Conservation (phyloP, 2,329 filamentous ascomycete genomes). For the Lojkania enalia region DNA sequence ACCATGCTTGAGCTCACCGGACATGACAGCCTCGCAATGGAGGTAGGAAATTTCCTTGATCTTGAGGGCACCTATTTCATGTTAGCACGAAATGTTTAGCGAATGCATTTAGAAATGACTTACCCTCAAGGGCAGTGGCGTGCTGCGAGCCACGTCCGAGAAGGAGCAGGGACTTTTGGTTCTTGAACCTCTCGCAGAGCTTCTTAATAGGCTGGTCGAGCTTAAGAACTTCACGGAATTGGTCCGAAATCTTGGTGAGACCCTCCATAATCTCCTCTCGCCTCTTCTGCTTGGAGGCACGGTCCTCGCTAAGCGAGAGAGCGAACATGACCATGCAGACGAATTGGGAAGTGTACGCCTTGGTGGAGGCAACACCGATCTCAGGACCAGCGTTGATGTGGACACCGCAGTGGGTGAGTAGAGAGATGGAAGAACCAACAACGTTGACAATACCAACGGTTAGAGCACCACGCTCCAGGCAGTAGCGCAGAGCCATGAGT, state of each 20-base stretch:
- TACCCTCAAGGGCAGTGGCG: constrained; percentile 90
- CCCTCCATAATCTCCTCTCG: constrained; percentile 97
- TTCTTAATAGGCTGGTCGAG: constrained; percentile 94
- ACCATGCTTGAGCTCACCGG: constrained; percentile 98
- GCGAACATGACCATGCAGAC: constrained; percentile 99
- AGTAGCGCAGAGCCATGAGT: constrained; percentile 95
- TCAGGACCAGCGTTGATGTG: constrained; percentile 99
- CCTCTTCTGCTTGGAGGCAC: constrained; percentile 88
- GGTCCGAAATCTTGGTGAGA: constrained; percentile 80
- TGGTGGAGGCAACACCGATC: constrained; percentile 98
- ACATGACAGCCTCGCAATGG: constrained; percentile 99
- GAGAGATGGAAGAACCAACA: constrained; percentile 96
- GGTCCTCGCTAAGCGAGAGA: constrained; percentile 92
- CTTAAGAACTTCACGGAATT: constrained; percentile 90
- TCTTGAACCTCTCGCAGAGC: constrained; percentile 90
- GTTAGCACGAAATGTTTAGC: constrained; percentile 20
- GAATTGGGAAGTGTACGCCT: constrained; percentile 99
- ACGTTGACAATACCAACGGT: constrained; percentile 99
- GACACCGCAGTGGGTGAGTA: constrained; percentile 98
- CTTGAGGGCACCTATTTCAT: constrained; percentile 74
- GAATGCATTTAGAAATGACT: neutral
- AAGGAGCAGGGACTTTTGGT: constrained; percentile 94
- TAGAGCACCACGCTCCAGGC: constrained; percentile 92
- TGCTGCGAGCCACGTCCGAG: constrained; percentile 95
- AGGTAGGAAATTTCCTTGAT: constrained; percentile 99